Evolutionary conservation across 75 land plant species (phyloP).

Genomic region (Isoetes taiwanensis): DNA sequence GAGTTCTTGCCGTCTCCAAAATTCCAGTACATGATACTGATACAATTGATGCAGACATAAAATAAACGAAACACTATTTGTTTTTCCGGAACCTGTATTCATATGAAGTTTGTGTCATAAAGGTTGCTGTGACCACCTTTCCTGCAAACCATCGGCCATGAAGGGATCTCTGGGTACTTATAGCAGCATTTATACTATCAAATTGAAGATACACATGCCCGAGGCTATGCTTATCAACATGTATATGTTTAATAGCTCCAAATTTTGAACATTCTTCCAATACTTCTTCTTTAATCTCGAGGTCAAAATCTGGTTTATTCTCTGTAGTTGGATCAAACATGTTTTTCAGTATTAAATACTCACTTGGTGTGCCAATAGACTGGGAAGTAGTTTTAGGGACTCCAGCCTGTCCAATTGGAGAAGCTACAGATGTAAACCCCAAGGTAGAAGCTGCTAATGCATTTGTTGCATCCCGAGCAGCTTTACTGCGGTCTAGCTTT

Average conservation of each 20-base stretch:
- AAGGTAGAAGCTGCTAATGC: not conserved
- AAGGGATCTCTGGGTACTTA: no score
- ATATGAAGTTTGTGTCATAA: no score
- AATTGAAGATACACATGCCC: no score
- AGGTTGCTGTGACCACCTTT: no score
- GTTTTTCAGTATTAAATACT: not conserved
- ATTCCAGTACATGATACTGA: no score
- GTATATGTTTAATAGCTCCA: not conserved
- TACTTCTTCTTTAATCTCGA: constrained; percentile 2
- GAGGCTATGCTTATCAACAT: not conserved
- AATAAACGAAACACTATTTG: no score
- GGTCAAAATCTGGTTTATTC: not conserved
- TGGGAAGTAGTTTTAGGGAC: not conserved
- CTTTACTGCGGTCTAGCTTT: constrained; percentile 3
- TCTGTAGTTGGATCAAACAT: constrained; percentile 4
- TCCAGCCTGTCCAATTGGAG: not conserved
- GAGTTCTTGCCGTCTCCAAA: no score
- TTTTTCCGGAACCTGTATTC: no score
- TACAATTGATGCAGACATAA: no score
- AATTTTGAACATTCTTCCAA: not conserved
- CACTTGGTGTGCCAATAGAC: not conserved
- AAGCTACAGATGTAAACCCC: not conserved
- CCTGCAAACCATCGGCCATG: no score
- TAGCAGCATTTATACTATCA: no score
- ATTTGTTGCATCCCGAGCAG: not conserved